phyloP scores from a whole-genome alignment of 495 filamentous ascomycete species.

The Neurospora terricola region DNA sequence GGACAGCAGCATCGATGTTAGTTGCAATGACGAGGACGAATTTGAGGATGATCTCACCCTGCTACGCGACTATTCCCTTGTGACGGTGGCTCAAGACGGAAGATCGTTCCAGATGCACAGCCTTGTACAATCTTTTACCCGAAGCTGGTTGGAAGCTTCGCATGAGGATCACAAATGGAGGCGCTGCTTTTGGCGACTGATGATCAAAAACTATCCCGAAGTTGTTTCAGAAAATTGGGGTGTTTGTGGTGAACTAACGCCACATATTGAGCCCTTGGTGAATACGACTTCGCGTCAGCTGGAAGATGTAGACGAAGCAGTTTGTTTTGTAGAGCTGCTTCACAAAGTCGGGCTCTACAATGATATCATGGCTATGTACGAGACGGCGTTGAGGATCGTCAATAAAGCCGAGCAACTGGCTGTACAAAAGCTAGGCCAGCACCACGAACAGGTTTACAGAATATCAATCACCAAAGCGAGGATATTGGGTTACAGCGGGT shows the following conservation, averaged over 20 bases:
- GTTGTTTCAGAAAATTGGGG: background rate
- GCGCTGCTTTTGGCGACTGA: background rate
- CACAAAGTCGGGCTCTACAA: too few relatives aligned
- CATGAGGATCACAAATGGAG: background rate
- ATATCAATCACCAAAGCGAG: background rate
- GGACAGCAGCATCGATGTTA: rapidly evolving
- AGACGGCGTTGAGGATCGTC: too few relatives aligned
- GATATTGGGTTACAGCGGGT: background rate
- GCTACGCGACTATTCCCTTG: background rate
- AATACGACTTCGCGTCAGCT: background rate
- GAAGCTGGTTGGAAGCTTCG: background rate
- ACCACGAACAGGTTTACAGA: background rate
- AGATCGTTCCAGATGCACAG: background rate
- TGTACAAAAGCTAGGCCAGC: too few relatives aligned
- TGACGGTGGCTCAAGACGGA: background rate
- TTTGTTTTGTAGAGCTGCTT: too few relatives aligned
- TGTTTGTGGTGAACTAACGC: background rate
- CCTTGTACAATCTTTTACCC: background rate
- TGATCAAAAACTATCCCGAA: background rate
- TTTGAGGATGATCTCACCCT: background rate
- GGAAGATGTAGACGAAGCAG: background rate
- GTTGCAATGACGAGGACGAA: background rate
- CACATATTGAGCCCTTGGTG: background rate
- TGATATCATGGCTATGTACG: too few relatives aligned
- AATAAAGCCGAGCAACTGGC: too few relatives aligned